Base-by-base conservation (phyloP, 495 filamentous ascomycete species). In the Amorphotheca resinae region DNA sequence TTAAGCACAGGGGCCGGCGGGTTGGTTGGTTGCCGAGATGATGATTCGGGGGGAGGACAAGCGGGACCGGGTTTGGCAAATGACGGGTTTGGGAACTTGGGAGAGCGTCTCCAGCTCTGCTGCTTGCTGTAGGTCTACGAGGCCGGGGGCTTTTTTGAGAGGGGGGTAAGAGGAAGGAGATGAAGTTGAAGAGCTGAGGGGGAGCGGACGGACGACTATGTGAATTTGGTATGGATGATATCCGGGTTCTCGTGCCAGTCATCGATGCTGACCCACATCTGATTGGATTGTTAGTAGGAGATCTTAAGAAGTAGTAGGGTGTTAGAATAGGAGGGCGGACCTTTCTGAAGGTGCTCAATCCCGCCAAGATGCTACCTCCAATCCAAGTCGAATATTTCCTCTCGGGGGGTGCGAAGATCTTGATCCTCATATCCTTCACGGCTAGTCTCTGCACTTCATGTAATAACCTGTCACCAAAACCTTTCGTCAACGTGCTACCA, bases 201-300 rank as follows among this genome's bases (percentile, higher is more conserved):
- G n/a, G n/a, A n/a, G n/a, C n/a, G n/a, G n/a, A n/a, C n/a, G n/a
- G n/a, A 9, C 14, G 25, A 45, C 31, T 64, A 96, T 45, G 84
- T 85, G 58, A 96, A 93, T 64, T 94, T 95, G 51, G 84, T 91
- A 64, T 95, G 88, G 59, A 99, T 96, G 49, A 95, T 84, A 50
- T 99, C 89, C 4, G 91, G 91, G 61, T 99, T 89, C 69, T 99
- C 91, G 56, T 99, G 93, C 88, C 89, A 99, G 65, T 96, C 91
- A 53, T 95, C 93, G 54, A 89, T 84, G 55, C 83, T 93, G 50
- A 96, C 89, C 86, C 88, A 95, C 93, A 99, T 96, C 91, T 95
- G 59, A 34, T 33, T 8, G 18, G 14, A 11, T 22, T 36, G n/a
- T 42, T 44, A 52, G 39, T 7, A 38, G 17, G 15, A 18, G 14